Percentiles rank a stretch among this genome's conserved stretches.
phyloP scores from a whole-genome alignment of 345 rosid species.

The Kandelia obovata region DNA sequence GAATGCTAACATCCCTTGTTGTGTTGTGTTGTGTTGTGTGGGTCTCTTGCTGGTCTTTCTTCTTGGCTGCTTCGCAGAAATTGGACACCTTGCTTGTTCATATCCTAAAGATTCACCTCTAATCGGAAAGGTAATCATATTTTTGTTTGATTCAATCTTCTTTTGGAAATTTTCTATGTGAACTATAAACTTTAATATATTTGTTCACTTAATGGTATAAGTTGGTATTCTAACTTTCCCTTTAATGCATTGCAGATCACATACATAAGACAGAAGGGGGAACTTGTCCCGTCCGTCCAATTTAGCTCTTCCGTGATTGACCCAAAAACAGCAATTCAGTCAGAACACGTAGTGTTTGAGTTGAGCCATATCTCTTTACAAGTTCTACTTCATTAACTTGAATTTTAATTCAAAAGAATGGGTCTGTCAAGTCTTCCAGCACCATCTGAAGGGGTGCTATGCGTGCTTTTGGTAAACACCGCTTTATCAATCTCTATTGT shows the following conservation, averaged over 20 bases:
- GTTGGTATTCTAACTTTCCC: conserved; percentile 19
- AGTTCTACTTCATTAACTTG: neutral
- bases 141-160: neutral
- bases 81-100: conserved; percentile 12
- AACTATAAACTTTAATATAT: no score
- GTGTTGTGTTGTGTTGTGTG: conserved; percentile 5
- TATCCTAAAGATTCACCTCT: neutral
- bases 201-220: no score
- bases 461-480: conserved; percentile 74
- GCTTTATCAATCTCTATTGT: conserved; percentile 76
- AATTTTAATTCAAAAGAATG: conserved; percentile 32
- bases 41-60: conserved; percentile 14
- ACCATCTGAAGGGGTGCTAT: conserved; percentile 86
- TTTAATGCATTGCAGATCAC: conserved; percentile 29
- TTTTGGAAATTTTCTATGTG: neutral
- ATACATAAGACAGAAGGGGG: conserved; percentile 5
- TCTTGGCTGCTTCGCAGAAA: neutral
- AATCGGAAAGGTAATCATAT: conserved; percentile 14
- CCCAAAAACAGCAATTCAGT: neutral
- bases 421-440: conserved; percentile 85
- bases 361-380: neutral
- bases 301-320: neutral
- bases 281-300: neutral
- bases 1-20: conserved; percentile 1
- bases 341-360: neutral